Evolutionary conservation across 2,329 filamentous ascomycete species (phyloP).

Genomic region (Aspergillus thermomutatus): DNA sequence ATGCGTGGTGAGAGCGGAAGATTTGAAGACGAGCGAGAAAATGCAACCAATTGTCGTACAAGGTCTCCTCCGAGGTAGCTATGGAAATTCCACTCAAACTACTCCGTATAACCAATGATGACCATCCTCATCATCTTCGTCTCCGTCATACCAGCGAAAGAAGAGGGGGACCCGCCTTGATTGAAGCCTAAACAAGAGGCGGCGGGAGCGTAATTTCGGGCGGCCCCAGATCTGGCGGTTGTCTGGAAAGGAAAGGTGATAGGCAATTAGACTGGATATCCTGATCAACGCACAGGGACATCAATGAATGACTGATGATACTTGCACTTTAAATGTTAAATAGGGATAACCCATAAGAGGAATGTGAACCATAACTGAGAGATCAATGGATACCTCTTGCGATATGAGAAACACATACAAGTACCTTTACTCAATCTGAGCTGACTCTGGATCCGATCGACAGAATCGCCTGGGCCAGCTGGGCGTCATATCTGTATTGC

Average conservation of each 20-base stretch:
- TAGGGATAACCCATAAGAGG: not conserved
- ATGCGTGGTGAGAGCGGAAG: not conserved
- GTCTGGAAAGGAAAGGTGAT: not conserved
- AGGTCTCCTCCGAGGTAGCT: not conserved
- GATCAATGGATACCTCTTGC: conserved; percentile 20
- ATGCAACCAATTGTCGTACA: not conserved
- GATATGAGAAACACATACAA: not conserved
- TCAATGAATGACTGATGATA: not conserved
- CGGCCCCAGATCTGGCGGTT: conserved; percentile 11
- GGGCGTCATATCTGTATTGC: not conserved
- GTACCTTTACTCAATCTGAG: not conserved
- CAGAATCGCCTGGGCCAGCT: not conserved
- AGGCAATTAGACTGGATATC: not conserved
- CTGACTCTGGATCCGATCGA: conserved; percentile 9
- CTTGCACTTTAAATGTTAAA: not conserved
- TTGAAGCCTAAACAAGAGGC: conserved; percentile 25
- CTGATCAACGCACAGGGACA: not conserved
- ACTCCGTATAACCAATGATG: not conserved
- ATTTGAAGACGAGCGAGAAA: not conserved
- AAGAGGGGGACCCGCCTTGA: conserved; percentile 12
- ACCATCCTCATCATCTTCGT: not conserved
- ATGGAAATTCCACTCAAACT: not conserved
- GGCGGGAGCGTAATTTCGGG: conserved; percentile 16
- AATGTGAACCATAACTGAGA: not conserved
- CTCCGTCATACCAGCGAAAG: not conserved